These are phyloP conservation scores for Lactuca sativa DNA, from an alignment of 129 eudicot species.

Conservation along the genomic window DNA sequence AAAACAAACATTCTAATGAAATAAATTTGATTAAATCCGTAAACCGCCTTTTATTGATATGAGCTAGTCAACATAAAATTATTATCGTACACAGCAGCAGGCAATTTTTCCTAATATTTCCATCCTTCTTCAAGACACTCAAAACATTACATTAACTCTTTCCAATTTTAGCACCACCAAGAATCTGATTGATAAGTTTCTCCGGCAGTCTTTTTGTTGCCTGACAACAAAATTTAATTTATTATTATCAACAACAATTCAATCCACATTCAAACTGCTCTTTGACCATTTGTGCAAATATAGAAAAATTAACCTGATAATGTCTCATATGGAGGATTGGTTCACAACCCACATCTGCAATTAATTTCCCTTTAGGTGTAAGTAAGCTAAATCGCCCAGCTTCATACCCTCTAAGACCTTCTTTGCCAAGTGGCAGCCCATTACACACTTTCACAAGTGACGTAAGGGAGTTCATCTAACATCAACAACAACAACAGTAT, in stretches of 20 bases:
- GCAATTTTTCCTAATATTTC: not conserved
- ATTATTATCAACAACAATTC: too few relatives aligned
- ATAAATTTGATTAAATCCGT: not conserved
- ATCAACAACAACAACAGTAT: not conserved
- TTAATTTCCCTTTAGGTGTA: slow-evolving; percentile 70
- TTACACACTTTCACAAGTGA: slow-evolving; percentile 77
- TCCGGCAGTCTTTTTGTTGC: slow-evolving; percentile 73
- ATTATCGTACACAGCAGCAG: not conserved
- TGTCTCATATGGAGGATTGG: slow-evolving; percentile 96
- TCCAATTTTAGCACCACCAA: slow-evolving; percentile 25
- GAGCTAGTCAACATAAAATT: not conserved
- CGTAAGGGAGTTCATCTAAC: slow-evolving; percentile 89
- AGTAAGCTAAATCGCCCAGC: slow-evolving; percentile 73
- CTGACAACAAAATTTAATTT: slow-evolving; percentile 26
- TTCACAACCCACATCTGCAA: slow-evolving; percentile 97
- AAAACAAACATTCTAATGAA: too few relatives aligned
- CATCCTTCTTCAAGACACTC: slow-evolving; percentile 2
- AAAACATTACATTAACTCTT: slow-evolving; percentile 13
- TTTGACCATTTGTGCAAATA: too few relatives aligned
- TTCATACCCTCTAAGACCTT: slow-evolving; percentile 55
- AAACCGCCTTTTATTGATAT: not conserved
- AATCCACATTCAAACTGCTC: too few relatives aligned
- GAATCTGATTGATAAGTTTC: slow-evolving; percentile 66
- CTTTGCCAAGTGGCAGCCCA: slow-evolving; percentile 53
- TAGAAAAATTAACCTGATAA: slow-evolving; percentile 63